Evolutionary conservation across 2,329 filamentous ascomycete genomes (phyloP), one percentile per base, ranked within the genome.

Genomic region (Sclerotiophoma versabilis): DNA sequence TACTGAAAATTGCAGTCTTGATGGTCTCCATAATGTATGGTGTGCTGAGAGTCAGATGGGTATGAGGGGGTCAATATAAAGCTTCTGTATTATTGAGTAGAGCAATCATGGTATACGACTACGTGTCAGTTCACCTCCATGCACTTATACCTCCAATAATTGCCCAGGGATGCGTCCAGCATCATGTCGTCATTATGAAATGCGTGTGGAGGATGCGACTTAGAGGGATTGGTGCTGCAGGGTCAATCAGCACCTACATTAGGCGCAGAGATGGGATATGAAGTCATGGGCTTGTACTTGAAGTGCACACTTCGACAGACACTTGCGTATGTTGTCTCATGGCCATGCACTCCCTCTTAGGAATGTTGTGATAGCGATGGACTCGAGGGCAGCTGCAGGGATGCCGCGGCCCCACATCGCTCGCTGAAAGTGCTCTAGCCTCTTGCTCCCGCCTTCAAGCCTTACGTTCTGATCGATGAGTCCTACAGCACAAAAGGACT

Each of bases 1-100:
- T 76, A 45, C 65, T 62, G 11, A 48, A 59, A 20, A 67, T 25
- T 12, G 54, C 48, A 15, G 49, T 53, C 26, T 54, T 58, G 39
- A 48, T 51, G 0, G 44, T 25, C 11, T 57, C 32, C 47, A 45
- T 52, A n/a, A 6, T 41, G 19, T 5, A 14, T 34, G 23, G 14
- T 30, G 38, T 37, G 33, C 10, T 17, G 43, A 19, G 33, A 12
- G n/a, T 20, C 33, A 6, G 5, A 4, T 27, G n/a, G 9, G 23
- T 15, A 23, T 27, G 17, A 15, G 12, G 14, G 9, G 6, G 9
- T 32, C 10, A 23, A 19, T 32, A n/a, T 25, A 8, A 2, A 38
- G 10, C 2, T 15, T 22, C 15, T 29, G n/a, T 19, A 5, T 9
- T 29, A 5, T 12, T 20, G 14, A 32, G 10, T 11, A 23, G 10